A percentile compares a stretch with the other conserved stretches of the same genome.
These are phyloP conservation scores for Claviceps purpurea DNA, from an alignment of 2,329 filamentous ascomycete genomes.

Conservation along the genomic window DNA sequence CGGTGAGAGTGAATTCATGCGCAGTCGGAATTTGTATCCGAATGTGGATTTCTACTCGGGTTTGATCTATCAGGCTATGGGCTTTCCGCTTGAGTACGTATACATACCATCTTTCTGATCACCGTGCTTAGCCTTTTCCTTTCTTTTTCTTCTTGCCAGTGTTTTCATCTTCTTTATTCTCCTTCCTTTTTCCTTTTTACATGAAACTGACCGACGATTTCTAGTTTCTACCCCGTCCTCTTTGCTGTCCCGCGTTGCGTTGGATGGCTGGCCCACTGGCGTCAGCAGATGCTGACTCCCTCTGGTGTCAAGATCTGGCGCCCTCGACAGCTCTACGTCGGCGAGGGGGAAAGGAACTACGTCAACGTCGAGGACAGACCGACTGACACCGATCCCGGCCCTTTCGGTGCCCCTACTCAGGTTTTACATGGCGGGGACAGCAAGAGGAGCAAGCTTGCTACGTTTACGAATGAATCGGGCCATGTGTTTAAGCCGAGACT, in stretches of 20 bases:
- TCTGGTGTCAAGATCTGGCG: conserved; percentile 37
- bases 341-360: conserved; percentile 30
- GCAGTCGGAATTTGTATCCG: conserved; percentile 33
- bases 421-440: conserved; percentile 29
- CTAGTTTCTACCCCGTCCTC: conserved; percentile 34
- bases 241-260: conserved; percentile 38
- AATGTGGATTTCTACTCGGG: conserved; percentile 41
- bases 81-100: conserved; percentile 32
- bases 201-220: too few species aligned
- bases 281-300: conserved; percentile 33
- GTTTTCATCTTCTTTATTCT: not conserved
- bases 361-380: conserved; percentile 23
- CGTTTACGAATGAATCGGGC: conserved; percentile 25
- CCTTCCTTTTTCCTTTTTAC: not conserved
- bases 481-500: conserved; percentile 14
- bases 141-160: not conserved
- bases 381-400: conserved; percentile 11
- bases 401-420: conserved; percentile 22
- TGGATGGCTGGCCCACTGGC: conserved; percentile 38
- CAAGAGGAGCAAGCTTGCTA: conserved; percentile 27
- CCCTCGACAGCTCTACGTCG: conserved; percentile 34
- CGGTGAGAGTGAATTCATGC: conserved; percentile 33
- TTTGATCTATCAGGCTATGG: conserved; percentile 39
- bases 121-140: not conserved
- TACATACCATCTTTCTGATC: too few species aligned